Evolutionary conservation across 1,139 yeast genomes (phyloP), one percentile per base, ranked within the genome.

Genomic region (Sporopachydermia cereana): DNA sequence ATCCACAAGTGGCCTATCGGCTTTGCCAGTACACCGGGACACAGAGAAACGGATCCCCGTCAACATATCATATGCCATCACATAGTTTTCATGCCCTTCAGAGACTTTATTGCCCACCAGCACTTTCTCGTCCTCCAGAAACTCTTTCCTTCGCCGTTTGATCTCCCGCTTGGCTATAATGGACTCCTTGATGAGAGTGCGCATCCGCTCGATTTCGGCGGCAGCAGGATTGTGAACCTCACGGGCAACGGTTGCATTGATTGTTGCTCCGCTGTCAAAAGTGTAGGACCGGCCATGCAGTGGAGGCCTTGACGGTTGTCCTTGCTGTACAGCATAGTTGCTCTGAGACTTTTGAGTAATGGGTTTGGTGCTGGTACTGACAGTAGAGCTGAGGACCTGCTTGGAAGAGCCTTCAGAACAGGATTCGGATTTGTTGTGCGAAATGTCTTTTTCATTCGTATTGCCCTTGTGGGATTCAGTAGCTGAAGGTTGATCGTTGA

Each of bases 21-120:
- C 73, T 42, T 95, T 95, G 0, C 96, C 85, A 41, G 66, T 67
- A 55, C 95, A 84, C 48, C 96, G 69, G 9, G 96, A 84, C 1
- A 88, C 97, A 0, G 96, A 93, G 1, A 89, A 95, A 49, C 98
- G 72, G 44, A 93, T 91, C 12, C 99, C 98, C 0, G 98, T 89
- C 48, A 93, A 71, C 96, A 93, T 91, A 61, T 91, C 88, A 61
- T 91, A 93, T 1, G 97, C 98, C 70, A 91, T 80, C 31, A 88
- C 86, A 57, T 83, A 93, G 61, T 89, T 91, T 45, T 79, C 88
- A 58, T 91, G 97, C 42, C 96, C 97, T 61, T 86, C 95, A 50
- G 84, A 77, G 43, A 88, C 91, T 53, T 82, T 80, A 51, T 84
- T 83, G 1, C 95, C 95, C 7, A 84, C 81, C 39, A 81, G 60